phyloP scores from a whole-genome alignment of 768 basidiomycete species.

The Collybiopsis luxurians region DNA sequence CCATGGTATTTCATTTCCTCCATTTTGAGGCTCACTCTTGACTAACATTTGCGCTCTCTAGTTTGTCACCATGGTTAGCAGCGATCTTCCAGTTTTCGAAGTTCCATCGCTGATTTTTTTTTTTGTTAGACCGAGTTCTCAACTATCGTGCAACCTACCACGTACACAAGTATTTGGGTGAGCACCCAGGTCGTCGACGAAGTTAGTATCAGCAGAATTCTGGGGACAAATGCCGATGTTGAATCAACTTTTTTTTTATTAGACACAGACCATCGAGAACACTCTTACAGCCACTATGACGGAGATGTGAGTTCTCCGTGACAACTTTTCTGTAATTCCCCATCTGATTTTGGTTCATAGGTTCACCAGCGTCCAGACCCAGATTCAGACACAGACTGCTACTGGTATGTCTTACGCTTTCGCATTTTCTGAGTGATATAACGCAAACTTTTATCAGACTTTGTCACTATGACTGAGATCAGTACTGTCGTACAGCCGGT shows the following conservation, averaged over 20 bases:
- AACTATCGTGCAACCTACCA: conserved; percentile 57
- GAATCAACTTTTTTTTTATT: conserved; percentile 3
- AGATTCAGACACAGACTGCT: conserved; percentile 51
- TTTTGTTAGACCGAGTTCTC: conserved; percentile 36
- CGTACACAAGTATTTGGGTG: conserved; percentile 50
- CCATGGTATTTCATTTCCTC: not conserved
- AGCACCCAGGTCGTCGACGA: conserved; percentile 59
- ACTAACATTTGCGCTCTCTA: conserved; percentile 16
- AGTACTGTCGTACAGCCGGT: conserved; percentile 33
- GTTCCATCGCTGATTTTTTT: not conserved
- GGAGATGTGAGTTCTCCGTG: conserved; percentile 31
- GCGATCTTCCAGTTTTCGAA: too few species aligned
- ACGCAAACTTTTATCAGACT: conserved; percentile 23
- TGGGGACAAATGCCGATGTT: not conserved
- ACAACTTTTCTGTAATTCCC: conserved; percentile 33
- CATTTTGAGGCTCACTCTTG: not conserved
- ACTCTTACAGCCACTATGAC: conserved; percentile 49
- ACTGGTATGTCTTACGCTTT: conserved; percentile 25
- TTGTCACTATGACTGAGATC: conserved; percentile 48
- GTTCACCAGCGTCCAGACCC: conserved; percentile 54
- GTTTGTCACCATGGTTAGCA: conserved; percentile 40
- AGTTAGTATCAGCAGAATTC: conserved; percentile 30
- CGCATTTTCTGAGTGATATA: not conserved
- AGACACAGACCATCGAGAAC: conserved; percentile 41
- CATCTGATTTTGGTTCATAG: conserved; percentile 27